Evolutionary conservation across 2,329 filamentous ascomycete species (phyloP).

Genomic region (Fusarium bulbicola): DNA sequence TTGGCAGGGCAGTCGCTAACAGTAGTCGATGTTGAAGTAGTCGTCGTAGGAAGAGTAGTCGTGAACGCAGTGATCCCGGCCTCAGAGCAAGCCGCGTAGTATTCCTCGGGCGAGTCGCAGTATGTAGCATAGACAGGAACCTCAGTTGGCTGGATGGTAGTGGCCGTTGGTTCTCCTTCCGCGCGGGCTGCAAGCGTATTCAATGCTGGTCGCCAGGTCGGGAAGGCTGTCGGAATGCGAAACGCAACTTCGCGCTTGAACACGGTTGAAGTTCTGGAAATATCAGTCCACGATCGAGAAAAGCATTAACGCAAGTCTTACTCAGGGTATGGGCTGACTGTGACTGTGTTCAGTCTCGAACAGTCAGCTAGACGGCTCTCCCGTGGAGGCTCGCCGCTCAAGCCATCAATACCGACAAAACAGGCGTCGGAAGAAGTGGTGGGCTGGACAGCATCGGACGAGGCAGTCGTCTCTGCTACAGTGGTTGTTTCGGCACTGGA

Average conservation of each 20-base stretch:
- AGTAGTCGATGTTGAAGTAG: neutral
- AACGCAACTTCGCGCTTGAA: neutral
- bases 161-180: neutral
- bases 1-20: neutral
- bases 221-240: slow-evolving; percentile 6
- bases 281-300: neutral
- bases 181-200: neutral
- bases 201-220: neutral
- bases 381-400: neutral
- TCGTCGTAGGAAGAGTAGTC: slow-evolving; percentile 2
- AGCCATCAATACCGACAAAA: neutral
- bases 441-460: neutral
- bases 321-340: slow-evolving; percentile 13
- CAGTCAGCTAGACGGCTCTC: slow-evolving; percentile 15
- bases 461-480: neutral
- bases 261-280: neutral
- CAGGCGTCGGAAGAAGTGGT: neutral
- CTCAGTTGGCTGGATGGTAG: slow-evolving; percentile 14
- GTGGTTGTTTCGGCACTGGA: neutral
- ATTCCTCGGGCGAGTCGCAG: slow-evolving; percentile 6
- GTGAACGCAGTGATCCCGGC: slow-evolving; percentile 1
- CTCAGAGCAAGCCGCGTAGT: slow-evolving; percentile 20
- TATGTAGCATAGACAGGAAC: slow-evolving; percentile 12
- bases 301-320: neutral
- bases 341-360: neutral